Evolutionary conservation across 495 filamentous ascomycete species (phyloP), one percentile per base, ranked within the genome.

Genomic region (Trichoderma orchidacearum): DNA sequence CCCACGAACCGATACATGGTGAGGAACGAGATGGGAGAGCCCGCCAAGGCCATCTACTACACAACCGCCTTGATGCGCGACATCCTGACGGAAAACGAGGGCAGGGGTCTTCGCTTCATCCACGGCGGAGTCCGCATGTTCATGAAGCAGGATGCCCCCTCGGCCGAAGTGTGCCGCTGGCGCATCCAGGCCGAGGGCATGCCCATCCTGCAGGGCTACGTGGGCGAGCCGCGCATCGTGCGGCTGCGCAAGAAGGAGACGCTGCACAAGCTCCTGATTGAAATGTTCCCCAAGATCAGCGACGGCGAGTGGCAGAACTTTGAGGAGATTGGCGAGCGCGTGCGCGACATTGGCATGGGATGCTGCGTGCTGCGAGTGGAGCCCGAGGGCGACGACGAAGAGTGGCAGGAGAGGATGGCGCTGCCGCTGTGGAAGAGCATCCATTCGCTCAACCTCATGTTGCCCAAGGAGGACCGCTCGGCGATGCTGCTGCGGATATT

Each of bases 91-190:
- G 69, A 79, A 54, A 98, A 97, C 66, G 89, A 96, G 67, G 86
- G 86, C 25, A 83, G 83, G 13, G 89, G 90, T 27, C 83, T 97
- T 69, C 95, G 90, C 70, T 96, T 98, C 66, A 85, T 97, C 35
- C 93, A 98, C 70, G 90, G 86, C 57, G 93, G 93, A 58, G 89
- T 98, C 28, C 95, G 95, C 73, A 96, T 96, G 84, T 97, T 96
- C 68, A 89, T 97, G 69, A 93, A 92, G 72, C 93, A 98, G 64
- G 91, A 97, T 62, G 86, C 87, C 0, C 92, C 95, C 61, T 84
- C 81, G 27, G 81, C 78, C 41, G 85, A 86, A 38, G 85, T 91
- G 18, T 95, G 90, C 73, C 79, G 83, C 32, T 98, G 93, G 93
- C 81, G 93, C 17, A 92, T 98, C 61, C 93, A 98, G 76, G 87